A percentile compares a stretch with the other conserved stretches of the same genome.
Conservation (phyloP, 495 filamentous ascomycete genomes). For the Xylaria sp. region DNA sequence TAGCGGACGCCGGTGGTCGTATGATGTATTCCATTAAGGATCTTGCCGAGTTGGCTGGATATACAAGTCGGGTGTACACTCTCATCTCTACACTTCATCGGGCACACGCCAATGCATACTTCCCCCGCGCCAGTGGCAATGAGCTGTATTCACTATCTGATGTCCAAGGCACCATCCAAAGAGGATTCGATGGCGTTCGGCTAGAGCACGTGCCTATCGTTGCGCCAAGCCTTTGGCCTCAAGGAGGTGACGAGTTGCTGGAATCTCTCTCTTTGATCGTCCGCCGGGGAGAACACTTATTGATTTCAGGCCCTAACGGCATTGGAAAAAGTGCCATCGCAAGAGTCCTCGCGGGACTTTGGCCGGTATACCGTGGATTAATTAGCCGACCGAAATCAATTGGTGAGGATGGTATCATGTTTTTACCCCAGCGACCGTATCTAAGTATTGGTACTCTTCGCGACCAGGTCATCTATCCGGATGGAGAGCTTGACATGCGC, state of each 20-base stretch:
- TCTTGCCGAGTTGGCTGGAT: slow-evolving; percentile 91
- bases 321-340: slow-evolving; percentile 92
- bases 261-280: slow-evolving; percentile 88
- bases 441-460: slow-evolving; percentile 92
- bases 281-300: slow-evolving; percentile 85
- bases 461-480: slow-evolving; percentile 98
- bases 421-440: slow-evolving; percentile 94
- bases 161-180: slow-evolving; percentile 89
- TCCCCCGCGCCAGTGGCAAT: slow-evolving; percentile 68
- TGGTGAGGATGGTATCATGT: slow-evolving; percentile 94
- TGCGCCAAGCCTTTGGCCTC: slow-evolving; percentile 81
- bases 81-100: slow-evolving; percentile 93
- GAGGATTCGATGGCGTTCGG: slow-evolving; percentile 91
- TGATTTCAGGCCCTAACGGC: slow-evolving; percentile 95
- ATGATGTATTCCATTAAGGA: slow-evolving; percentile 99
- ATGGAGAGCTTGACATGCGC: slow-evolving; percentile 92
- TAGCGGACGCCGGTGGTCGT: slow-evolving; percentile 93
- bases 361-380: slow-evolving; percentile 92
- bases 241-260: slow-evolving; percentile 89
- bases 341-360: slow-evolving; percentile 88
- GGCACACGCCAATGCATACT: slow-evolving; percentile 89
- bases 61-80: slow-evolving; percentile 94
- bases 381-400: slow-evolving; percentile 82
- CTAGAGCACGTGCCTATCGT: slow-evolving; percentile 94
- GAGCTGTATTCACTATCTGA: slow-evolving; percentile 90